Evolutionary conservation across 2,329 filamentous ascomycete genomes (phyloP), one percentile per base, ranked within the genome.

Genomic region (Aureobasidium leucospermi): DNA sequence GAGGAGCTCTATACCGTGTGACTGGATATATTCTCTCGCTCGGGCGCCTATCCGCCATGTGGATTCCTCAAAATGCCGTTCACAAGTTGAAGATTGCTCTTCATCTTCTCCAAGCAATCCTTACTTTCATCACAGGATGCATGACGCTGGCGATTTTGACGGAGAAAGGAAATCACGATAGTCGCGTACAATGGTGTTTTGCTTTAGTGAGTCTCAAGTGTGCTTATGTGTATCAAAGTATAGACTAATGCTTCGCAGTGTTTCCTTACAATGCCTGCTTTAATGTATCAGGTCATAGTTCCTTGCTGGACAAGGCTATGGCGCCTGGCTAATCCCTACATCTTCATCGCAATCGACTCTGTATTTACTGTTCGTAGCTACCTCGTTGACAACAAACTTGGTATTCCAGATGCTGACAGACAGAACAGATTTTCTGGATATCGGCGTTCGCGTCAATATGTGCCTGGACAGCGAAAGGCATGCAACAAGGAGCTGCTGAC

Each of bases 71-170:
- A 64, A 73, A 67, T 41, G 74, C 78, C 64, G 73, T 81, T 32
- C 80, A 82, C 64, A 78, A 80, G 67, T 77, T 76, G 66, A 86
- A 85, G 70, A 79, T 79, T 46, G 72, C 76, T 43, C 69, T 81
- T 41, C 83, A 86, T 69, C 75, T 74, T 45, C 67, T 76, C 48
- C 83, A 85, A 67, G 76, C 70, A 10, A 69, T 84, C 43, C 70
- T 83, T 61, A 80, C 85, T 63, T 85, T 85, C 70, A 69, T 85
- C 31, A 79, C 76, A 45, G 81, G 78, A 74, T 81, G 78, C 58
- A 71, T 85, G 52, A 81, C 81, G 10, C 78, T 86, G 60, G 79
- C 81, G 4, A 76, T 85, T 13, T 77, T 84, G 67, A 82, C 80
- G 5, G 81, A 81, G 65, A 72, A 73, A 34, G 81, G 78, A 45